Conservation (phyloP, 345 rosid species). For the Gossypium longicalyx region DNA sequence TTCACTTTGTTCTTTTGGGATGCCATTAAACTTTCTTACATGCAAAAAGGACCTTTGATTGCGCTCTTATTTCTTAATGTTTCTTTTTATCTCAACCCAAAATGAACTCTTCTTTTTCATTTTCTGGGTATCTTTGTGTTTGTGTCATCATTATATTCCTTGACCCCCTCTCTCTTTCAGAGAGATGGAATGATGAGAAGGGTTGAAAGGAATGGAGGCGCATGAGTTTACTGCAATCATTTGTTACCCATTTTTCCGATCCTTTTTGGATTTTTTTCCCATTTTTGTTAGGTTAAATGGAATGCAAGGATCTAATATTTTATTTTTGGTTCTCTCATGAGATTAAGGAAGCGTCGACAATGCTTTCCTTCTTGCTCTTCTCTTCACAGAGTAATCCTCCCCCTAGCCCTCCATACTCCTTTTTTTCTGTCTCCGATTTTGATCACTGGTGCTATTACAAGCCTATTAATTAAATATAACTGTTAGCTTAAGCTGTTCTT, state of each 20-base stretch:
- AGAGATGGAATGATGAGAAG: conserved; percentile 29
- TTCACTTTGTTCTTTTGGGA: conserved; percentile 1
- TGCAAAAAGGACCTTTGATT: conserved; percentile 45
- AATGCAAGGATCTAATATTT: conserved; percentile 24
- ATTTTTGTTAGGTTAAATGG: conserved; percentile 36
- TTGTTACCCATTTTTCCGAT: conserved; percentile 26
- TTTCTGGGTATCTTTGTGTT: conserved; percentile 29
- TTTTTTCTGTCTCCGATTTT: conserved; percentile 1
- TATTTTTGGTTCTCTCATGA: conserved; percentile 45
- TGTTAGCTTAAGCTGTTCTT: conserved; percentile 1
- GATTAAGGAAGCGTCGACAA: conserved; percentile 44
- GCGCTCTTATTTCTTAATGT: conserved; percentile 40
- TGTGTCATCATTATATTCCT: conserved; percentile 29
- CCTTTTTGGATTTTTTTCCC: conserved; percentile 16
- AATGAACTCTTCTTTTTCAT: conserved; percentile 18
- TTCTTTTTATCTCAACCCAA: conserved; percentile 17
- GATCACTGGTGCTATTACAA: background rate
- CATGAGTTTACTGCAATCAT: conserved; percentile 41
- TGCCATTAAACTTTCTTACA: conserved; percentile 15
- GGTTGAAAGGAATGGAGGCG: conserved; percentile 29
- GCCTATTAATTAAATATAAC: background rate
- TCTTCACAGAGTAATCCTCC: conserved; percentile 41
- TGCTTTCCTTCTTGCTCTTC: conserved; percentile 60
- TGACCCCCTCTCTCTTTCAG: conserved; percentile 19
- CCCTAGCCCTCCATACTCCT: background rate